phyloP scores from a whole-genome alignment of 2,329 filamentous ascomycete species.

The Aureobasidium musti region DNA sequence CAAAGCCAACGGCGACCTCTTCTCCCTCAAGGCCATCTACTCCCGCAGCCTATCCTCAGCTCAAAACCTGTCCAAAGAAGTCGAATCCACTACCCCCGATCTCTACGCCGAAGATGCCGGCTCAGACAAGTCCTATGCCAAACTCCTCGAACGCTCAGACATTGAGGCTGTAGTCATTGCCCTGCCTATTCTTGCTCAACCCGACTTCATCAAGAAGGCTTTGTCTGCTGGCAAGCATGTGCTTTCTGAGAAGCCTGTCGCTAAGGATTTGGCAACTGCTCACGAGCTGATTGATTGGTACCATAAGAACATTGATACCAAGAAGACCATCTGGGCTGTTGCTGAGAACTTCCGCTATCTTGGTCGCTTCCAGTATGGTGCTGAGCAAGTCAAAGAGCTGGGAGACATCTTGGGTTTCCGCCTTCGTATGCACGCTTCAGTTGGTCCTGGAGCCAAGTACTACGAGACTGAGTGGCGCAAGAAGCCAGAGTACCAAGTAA shows the following conservation, averaged over 20 bases:
- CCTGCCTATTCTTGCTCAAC: constrained; percentile 47
- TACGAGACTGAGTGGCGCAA: constrained; percentile 65
- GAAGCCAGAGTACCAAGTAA: constrained; percentile 62
- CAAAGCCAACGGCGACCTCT: constrained; percentile 52
- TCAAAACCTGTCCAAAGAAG: constrained; percentile 48
- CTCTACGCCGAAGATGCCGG: constrained; percentile 61
- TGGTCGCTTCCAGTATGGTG: constrained; percentile 56
- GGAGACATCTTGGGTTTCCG: constrained; percentile 60
- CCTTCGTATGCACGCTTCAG: constrained; percentile 49
- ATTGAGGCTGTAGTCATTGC: constrained; percentile 57
- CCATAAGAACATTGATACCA: constrained; percentile 44
- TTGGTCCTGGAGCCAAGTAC: constrained; percentile 57
- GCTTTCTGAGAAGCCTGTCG: constrained; percentile 57
- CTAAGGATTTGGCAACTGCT: constrained; percentile 57
- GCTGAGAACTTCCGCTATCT: constrained; percentile 74
- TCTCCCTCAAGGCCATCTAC: constrained; percentile 63
- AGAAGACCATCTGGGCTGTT: constrained; percentile 56
- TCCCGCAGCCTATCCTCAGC: constrained; percentile 63
- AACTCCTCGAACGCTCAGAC: constrained; percentile 46
- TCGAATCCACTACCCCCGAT: constrained; percentile 45
- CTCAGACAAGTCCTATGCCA: constrained; percentile 48
- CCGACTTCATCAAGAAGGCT: constrained; percentile 53
- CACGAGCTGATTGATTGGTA: constrained; percentile 54
- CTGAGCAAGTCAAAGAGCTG: constrained; percentile 53
- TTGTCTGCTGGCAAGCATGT: constrained; percentile 57